phyloP scores from a whole-genome alignment of 768 basidiomycete genomes.

The Mycena crocata region DNA sequence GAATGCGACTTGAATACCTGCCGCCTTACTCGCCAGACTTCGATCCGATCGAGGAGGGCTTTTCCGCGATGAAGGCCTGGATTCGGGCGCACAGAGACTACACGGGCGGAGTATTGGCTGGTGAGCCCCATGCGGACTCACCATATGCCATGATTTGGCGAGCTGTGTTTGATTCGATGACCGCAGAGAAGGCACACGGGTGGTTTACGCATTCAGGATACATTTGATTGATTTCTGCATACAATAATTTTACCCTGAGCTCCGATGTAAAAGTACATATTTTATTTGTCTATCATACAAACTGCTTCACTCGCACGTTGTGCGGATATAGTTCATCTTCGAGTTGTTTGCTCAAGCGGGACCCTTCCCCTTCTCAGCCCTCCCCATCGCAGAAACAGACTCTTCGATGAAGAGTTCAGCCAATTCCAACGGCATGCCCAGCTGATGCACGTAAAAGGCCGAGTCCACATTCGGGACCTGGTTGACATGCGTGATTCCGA shows the following conservation, averaged over 20 bases:
- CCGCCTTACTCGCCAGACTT: constrained; percentile 48
- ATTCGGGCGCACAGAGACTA: constrained; percentile 37
- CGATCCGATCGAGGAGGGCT: constrained; percentile 47
- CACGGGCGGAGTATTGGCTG: constrained; percentile 25
- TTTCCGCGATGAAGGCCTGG: constrained; percentile 40
- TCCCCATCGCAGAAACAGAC: neutral
- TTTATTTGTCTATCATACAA: neutral
- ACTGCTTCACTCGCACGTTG: neutral
- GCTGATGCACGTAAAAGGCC: neutral
- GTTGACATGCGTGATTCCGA: neutral
- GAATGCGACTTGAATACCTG: constrained; percentile 42
- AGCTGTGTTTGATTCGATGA: constrained; percentile 39
- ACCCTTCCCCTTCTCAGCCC: constrained; percentile 1
- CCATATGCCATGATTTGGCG: constrained; percentile 40
- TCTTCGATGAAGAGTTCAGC: constrained; percentile 8
- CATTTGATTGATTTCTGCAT: constrained; percentile 11
- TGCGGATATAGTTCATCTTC: too few species aligned
- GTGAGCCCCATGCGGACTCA: constrained; percentile 24
- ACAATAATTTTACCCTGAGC: neutral
- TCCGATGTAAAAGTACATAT: neutral
- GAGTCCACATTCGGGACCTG: neutral
- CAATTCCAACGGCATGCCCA: constrained; percentile 13
- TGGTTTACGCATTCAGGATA: constrained; percentile 44
- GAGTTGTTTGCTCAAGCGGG: neutral
- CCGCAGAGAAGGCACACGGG: constrained; percentile 38